These are phyloP conservation scores for Hanseniaspora hatyaiensis DNA, from an alignment of 805 yeast genomes.

Conservation along the genomic window DNA sequence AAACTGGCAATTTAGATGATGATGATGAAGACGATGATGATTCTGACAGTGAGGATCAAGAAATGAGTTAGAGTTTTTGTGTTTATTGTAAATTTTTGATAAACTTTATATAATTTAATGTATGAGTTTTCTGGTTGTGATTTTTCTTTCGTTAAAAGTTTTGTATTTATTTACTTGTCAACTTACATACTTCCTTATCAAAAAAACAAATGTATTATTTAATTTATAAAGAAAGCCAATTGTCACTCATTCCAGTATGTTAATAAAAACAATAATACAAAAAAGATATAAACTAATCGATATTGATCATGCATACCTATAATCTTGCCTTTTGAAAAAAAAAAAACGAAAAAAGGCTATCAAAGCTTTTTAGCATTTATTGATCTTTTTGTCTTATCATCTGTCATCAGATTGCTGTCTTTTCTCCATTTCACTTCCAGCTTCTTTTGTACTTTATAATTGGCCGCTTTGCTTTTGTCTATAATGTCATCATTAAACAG, in stretches of 20 bases:
- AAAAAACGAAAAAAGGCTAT: neutral
- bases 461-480: neutral
- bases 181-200: no score
- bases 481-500: slow-evolving; percentile 9
- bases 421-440: slow-evolving; percentile 2
- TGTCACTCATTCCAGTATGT: no score
- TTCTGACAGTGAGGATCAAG: slow-evolving; percentile 21
- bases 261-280: no score
- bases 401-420: neutral
- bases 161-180: neutral
- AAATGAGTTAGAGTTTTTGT: slow-evolving; percentile 13
- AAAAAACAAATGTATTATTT: no score
- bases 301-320: neutral
- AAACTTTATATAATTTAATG: no score
- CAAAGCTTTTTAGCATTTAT: neutral
- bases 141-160: no score
- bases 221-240: neutral
- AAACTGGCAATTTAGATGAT: slow-evolving; percentile 29
- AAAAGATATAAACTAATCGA: no score
- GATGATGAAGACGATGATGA: slow-evolving; percentile 20
- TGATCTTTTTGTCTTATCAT: neutral
- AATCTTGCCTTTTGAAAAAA: neutral
- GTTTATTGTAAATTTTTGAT: neutral
- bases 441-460: slow-evolving; percentile 1
- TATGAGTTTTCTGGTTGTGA: no score